Evolutionary conservation across 1,139 yeast genomes (phyloP).

Genomic region (Candida albicans): DNA sequence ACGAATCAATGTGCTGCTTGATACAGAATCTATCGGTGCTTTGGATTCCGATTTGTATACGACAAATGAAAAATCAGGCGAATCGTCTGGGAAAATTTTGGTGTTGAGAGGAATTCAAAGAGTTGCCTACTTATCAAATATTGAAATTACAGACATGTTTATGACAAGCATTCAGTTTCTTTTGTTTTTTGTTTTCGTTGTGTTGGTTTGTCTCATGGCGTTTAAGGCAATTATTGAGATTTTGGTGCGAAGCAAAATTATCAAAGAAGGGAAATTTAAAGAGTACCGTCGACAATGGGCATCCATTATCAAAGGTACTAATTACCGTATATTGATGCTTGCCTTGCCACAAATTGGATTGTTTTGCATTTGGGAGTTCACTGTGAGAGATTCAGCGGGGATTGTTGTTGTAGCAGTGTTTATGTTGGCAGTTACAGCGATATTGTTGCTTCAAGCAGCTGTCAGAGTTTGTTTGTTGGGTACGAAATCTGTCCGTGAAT

Average conservation of each 20-base stretch:
- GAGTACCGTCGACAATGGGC: slow-evolving; percentile 84
- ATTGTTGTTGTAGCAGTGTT: slow-evolving; percentile 76
- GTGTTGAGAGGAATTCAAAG: slow-evolving; percentile 90
- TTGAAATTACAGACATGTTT: slow-evolving; percentile 83
- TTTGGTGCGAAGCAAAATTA: slow-evolving; percentile 56
- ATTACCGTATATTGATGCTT: slow-evolving; percentile 76
- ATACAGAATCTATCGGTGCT: slow-evolving; percentile 39
- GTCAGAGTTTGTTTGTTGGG: slow-evolving; percentile 71
- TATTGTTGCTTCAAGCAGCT: slow-evolving; percentile 72
- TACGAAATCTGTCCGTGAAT: slow-evolving; percentile 63
- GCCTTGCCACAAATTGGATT: slow-evolving; percentile 86
- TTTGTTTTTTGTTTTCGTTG: slow-evolving; percentile 71
- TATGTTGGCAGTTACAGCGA: slow-evolving; percentile 55
- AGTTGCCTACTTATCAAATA: slow-evolving; percentile 79
- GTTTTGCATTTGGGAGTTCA: slow-evolving; percentile 86
- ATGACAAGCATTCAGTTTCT: slow-evolving; percentile 85
- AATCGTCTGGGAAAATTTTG: slow-evolving; percentile 61
- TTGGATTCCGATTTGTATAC: slow-evolving; percentile 61
- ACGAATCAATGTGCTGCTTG: slow-evolving; percentile 25
- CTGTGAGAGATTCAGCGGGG: slow-evolving; percentile 81
- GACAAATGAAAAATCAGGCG: slow-evolving; percentile 63
- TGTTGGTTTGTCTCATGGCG: slow-evolving; percentile 61
- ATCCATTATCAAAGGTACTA: slow-evolving; percentile 78
- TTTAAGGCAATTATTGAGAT: slow-evolving; percentile 79
- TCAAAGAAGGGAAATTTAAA: slow-evolving; percentile 65